Evolutionary conservation across 2,329 filamentous ascomycete genomes (phyloP).

Genomic region (Claviceps sp.): DNA sequence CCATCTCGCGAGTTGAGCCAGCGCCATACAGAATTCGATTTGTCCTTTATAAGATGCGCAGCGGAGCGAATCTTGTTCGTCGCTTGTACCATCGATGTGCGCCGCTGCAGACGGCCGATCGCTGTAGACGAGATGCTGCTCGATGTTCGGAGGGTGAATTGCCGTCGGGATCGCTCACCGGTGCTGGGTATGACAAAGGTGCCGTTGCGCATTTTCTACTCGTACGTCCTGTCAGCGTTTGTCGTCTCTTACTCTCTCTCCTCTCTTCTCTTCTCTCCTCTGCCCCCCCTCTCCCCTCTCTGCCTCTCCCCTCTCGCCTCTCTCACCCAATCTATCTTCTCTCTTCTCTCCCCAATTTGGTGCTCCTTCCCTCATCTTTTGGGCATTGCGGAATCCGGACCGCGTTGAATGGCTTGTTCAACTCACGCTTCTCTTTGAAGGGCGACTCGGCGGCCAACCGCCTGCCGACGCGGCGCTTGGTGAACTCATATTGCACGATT

Average conservation of each 20-base stretch:
- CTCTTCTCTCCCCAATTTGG: background rate
- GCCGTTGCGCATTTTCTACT: conserved; percentile 63
- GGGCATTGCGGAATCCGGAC: background rate
- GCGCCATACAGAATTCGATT: conserved; percentile 29
- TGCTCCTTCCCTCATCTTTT: too few species aligned
- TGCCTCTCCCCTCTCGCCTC: background rate
- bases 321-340: background rate
- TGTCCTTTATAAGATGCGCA: conserved; percentile 14
- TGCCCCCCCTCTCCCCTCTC: background rate
- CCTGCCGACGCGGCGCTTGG: conserved; percentile 18
- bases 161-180: conserved; percentile 68
- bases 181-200: conserved; percentile 80
- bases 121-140: conserved; percentile 16
- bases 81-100: conserved; percentile 10
- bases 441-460: conserved; percentile 29
- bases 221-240: background rate
- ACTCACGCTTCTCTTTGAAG: conserved; percentile 33
- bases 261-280: background rate
- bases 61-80: conserved; percentile 8
- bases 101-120: conserved; percentile 8
- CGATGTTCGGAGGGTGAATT: conserved; percentile 59
- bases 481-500: conserved; percentile 25
- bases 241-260: background rate
- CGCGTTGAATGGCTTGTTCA: background rate
- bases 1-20: conserved; percentile 63